phyloP scores from a whole-genome alignment of 345 rosid genomes.

The Linum tenue region DNA sequence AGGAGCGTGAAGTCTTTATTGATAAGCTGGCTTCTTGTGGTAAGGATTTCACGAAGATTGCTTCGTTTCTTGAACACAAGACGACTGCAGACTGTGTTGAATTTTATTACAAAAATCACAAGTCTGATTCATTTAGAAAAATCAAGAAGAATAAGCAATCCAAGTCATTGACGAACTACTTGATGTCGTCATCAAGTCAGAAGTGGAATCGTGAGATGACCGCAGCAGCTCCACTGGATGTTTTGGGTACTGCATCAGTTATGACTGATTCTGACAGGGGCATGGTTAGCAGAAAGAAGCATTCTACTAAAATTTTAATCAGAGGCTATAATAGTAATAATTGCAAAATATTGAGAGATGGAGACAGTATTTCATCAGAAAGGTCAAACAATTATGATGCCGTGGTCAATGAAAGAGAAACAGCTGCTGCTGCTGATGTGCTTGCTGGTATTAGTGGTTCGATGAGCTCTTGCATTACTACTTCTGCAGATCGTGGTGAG shows the following conservation, averaged over 20 bases:
- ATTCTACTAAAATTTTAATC: slow-evolving; percentile 35
- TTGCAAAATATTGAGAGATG: slow-evolving; percentile 27
- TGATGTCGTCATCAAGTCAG: slow-evolving; percentile 48
- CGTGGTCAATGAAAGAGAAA: slow-evolving; percentile 50
- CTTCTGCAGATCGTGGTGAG: slow-evolving; percentile 50
- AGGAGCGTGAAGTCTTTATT: slow-evolving; percentile 72
- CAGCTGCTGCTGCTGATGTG: slow-evolving; percentile 66
- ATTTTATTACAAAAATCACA: slow-evolving; percentile 96
- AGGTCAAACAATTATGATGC: slow-evolving; percentile 39
- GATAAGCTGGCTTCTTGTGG: slow-evolving; percentile 62
- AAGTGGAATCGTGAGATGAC: slow-evolving; percentile 62
- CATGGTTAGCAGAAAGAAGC: slow-evolving; percentile 24
- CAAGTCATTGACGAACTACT: slow-evolving; percentile 46
- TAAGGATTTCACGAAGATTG: slow-evolving; percentile 77
- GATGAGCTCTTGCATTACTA: slow-evolving; percentile 67
- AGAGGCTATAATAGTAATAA: slow-evolving; percentile 32
- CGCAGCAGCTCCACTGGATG: slow-evolving; percentile 65
- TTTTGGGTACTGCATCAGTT: slow-evolving; percentile 66
- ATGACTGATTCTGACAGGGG: slow-evolving; percentile 51
- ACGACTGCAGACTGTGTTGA: slow-evolving; percentile 93
- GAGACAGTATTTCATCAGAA: slow-evolving; percentile 2
- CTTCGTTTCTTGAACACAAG: slow-evolving; percentile 77
- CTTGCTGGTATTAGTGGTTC: slow-evolving; percentile 75
- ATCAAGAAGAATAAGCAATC: slow-evolving; percentile 65
- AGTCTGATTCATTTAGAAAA: slow-evolving; percentile 78